Conservation (phyloP, 1,284 basidiomycete genomes). For the Microbotryum scabiosae region DNA sequence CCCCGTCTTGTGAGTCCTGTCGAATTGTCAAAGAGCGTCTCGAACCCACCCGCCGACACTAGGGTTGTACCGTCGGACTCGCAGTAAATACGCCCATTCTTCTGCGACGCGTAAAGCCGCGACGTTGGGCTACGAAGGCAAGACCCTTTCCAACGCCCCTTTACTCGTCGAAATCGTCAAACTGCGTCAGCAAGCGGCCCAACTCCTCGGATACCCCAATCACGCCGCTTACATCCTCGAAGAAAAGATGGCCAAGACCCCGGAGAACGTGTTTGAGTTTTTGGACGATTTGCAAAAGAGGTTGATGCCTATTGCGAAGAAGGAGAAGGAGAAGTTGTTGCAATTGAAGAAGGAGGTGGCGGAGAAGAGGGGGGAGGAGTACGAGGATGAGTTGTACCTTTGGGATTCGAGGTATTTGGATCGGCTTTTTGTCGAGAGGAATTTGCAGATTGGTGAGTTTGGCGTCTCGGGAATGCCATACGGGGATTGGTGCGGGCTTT, state of each 20-base stretch:
- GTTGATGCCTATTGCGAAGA: slow-evolving; percentile 59
- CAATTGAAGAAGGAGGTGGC: slow-evolving; percentile 65
- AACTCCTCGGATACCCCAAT: slow-evolving; percentile 60
- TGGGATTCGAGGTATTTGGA: slow-evolving; percentile 53
- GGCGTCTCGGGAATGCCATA: too few species aligned
- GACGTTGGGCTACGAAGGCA: slow-evolving; percentile 56
- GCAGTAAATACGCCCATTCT: slow-evolving; percentile 50
- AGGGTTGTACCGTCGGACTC: not conserved
- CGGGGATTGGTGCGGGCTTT: not conserved
- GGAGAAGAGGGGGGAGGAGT: slow-evolving; percentile 49
- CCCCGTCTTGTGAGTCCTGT: slow-evolving; percentile 47
- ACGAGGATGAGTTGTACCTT: slow-evolving; percentile 7
- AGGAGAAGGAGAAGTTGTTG: slow-evolving; percentile 58
- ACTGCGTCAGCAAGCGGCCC: slow-evolving; percentile 59
- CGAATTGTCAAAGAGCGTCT: not conserved
- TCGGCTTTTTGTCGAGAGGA: slow-evolving; percentile 57
- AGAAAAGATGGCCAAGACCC: slow-evolving; percentile 69
- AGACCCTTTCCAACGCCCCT: slow-evolving; percentile 59
- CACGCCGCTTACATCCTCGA: slow-evolving; percentile 75
- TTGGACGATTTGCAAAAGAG: slow-evolving; percentile 62
- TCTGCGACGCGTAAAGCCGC: slow-evolving; percentile 59
- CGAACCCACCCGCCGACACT: not conserved
- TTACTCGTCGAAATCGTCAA: slow-evolving; percentile 55
- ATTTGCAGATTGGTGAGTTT: slow-evolving; percentile 17
- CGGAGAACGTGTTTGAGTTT: slow-evolving; percentile 54